Base-by-base conservation (phyloP, 306 rosid genomes). In the Psophocarpus tetragonolobus region DNA sequence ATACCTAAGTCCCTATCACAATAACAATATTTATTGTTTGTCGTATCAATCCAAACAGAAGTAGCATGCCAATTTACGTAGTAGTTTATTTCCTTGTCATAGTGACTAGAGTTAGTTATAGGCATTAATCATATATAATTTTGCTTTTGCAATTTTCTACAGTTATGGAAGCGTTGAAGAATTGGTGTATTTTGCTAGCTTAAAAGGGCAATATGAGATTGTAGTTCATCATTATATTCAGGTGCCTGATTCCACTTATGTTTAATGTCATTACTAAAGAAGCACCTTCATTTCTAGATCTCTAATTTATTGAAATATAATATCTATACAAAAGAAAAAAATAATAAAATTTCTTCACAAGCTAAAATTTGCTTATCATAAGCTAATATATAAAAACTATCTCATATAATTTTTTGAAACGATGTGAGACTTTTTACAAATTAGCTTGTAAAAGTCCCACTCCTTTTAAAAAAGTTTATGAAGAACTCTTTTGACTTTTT, bases 151-250 rank as follows among this genome's bases (percentile, higher is more conserved):
- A 77, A 82, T 75, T 73, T 85, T 48, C 44, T 68, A 90, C 97
- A 94, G 98, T 85, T 95, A 95, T 65, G 98, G 98, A 64, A 91
- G 96, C 72, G 96, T 89, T 72, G 98, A 95, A 84, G 98, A 95
- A 75, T 77, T 92, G 87, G 98, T 95, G 26, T 95, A 87, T 87
- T 95, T 95, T 75, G 98, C 98, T 71, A 82, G 97, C 84, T 87
- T 95, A 72, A 92, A 92, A 87, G 97, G 91, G 86, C 98, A 92
- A 74, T 85, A 88, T 77, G 98, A 95, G 84, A 92, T 92, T 82
- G 97, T 95, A 64, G 91, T 95, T 82, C 98, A 89, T 79, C 85
- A 95, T 83, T 91, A 95, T 77, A 95, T 95, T 85, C 98, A 95
- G 98, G 97, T 94, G 83, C 86, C 74, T 78, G 53, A 29, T 60